phyloP scores from a whole-genome alignment of 2,329 filamentous ascomycete species.

The Tolypocladium paradoxum region DNA sequence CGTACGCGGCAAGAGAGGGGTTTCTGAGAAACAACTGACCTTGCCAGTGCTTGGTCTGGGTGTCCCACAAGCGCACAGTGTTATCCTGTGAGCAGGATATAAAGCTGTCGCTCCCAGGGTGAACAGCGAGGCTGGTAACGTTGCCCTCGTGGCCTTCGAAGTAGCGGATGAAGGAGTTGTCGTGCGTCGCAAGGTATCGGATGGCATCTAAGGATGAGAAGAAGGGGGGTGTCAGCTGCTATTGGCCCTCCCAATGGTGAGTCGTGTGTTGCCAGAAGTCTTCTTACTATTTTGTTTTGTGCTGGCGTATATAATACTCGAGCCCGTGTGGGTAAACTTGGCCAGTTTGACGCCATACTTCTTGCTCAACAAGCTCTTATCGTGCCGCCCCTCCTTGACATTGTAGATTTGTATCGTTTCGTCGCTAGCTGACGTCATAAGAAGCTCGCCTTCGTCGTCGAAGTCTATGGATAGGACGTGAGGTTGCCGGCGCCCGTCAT shows the following conservation, averaged over 20 bases:
- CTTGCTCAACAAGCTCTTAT: slow-evolving; percentile 84
- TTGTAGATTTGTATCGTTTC: slow-evolving; percentile 95
- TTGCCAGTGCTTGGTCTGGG: slow-evolving; percentile 66
- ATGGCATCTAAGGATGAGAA: slow-evolving; percentile 53
- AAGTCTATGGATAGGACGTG: slow-evolving; percentile 88
- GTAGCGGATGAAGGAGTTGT: slow-evolving; percentile 93
- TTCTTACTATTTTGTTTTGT: slow-evolving; percentile 81
- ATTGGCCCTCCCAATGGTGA: neutral
- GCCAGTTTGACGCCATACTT: slow-evolving; percentile 95
- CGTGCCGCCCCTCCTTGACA: slow-evolving; percentile 77
- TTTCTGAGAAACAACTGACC: slow-evolving; percentile 72
- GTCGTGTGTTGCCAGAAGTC: neutral
- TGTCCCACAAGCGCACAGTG: slow-evolving; percentile 84
- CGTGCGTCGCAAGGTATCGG: slow-evolving; percentile 80
- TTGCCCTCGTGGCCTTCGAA: slow-evolving; percentile 81
- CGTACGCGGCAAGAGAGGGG: slow-evolving; percentile 78
- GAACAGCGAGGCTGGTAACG: slow-evolving; percentile 75
- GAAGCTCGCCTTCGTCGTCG: slow-evolving; percentile 85
- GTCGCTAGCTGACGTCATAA: slow-evolving; percentile 86
- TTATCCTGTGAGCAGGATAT: slow-evolving; percentile 86
- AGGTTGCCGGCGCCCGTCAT: slow-evolving; percentile 38
- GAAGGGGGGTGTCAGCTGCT: neutral
- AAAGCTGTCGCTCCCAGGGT: slow-evolving; percentile 81
- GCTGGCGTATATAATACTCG: slow-evolving; percentile 88
- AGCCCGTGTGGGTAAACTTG: slow-evolving; percentile 84